Conservation (phyloP, 305 asterid genomes). For the Solanum hybrid region DNA sequence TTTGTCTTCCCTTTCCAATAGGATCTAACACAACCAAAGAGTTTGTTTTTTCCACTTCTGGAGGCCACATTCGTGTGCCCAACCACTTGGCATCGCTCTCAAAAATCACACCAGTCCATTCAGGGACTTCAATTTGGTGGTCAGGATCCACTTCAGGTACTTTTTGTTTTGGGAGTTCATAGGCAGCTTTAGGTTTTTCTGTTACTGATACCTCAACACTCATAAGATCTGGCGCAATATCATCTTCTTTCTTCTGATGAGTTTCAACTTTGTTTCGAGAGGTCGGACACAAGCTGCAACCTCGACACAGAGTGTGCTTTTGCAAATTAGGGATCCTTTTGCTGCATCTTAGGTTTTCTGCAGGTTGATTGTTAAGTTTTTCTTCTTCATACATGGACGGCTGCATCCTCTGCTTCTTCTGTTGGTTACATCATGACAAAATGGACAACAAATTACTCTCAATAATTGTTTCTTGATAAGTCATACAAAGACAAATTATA, state of each 20-base stretch:
- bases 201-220: constrained; percentile 13
- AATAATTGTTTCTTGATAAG: neutral
- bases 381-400: constrained; percentile 62
- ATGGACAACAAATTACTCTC: neutral
- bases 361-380: constrained; percentile 17
- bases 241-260: constrained; percentile 16
- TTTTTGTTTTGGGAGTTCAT: constrained; percentile 17
- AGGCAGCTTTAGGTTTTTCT: constrained; percentile 10
- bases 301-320: constrained; percentile 31
- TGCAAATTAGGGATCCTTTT: constrained; percentile 29
- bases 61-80: constrained; percentile 59
- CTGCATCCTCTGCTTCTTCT: constrained; percentile 53
- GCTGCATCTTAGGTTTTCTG: constrained; percentile 46
- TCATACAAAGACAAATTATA: neutral
- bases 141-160: constrained; percentile 34
- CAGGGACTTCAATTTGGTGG: constrained; percentile 58
- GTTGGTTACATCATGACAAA: constrained; percentile 23
- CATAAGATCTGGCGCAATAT: constrained; percentile 2
- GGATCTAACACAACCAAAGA: constrained; percentile 14
- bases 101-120: constrained; percentile 43
- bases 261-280: constrained; percentile 20
- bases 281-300: constrained; percentile 30
- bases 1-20: constrained; percentile 38
- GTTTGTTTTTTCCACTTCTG: constrained; percentile 21
- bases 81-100: constrained; percentile 82